Conservation (phyloP, 1,139 yeast species). For the Dujonia santamariae region DNA sequence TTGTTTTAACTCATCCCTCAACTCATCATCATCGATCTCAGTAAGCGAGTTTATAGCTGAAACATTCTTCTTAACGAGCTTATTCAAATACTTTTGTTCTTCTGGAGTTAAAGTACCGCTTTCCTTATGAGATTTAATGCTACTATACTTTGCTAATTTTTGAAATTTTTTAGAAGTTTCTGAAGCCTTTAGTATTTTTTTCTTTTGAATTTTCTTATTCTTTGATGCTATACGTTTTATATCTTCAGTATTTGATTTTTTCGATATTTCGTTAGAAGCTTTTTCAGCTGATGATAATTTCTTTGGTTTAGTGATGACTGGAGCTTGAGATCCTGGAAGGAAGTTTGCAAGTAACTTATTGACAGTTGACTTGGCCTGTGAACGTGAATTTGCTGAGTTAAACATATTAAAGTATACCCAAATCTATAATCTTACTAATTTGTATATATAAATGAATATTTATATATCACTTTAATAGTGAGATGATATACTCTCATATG, state of each 20-base stretch:
- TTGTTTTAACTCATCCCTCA: constrained; percentile 42
- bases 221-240: constrained; percentile 30
- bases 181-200: constrained; percentile 31
- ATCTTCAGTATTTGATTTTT: constrained; percentile 27
- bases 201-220: constrained; percentile 32
- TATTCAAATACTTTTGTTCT: constrained; percentile 48
- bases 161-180: constrained; percentile 39
- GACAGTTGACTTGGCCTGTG: constrained; percentile 39
- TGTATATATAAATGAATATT: not conserved
- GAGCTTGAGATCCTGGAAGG: constrained; percentile 32
- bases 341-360: constrained; percentile 37
- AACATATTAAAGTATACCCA: constrained; percentile 18
- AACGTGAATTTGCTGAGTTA: constrained; percentile 27
- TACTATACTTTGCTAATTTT: constrained; percentile 49
- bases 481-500: no score
- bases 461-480: not conserved
- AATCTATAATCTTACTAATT: not conserved
- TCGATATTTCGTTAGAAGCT: constrained; percentile 27
- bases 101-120: constrained; percentile 34
- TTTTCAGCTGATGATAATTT: constrained; percentile 26
- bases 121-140: constrained; percentile 42
- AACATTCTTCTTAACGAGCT: constrained; percentile 49
- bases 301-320: constrained; percentile 10
- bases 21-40: constrained; percentile 42
- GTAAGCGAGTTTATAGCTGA: constrained; percentile 40